Conservation (phyloP, 148 eudicot genomes). For the Gaultheria prostrata region DNA sequence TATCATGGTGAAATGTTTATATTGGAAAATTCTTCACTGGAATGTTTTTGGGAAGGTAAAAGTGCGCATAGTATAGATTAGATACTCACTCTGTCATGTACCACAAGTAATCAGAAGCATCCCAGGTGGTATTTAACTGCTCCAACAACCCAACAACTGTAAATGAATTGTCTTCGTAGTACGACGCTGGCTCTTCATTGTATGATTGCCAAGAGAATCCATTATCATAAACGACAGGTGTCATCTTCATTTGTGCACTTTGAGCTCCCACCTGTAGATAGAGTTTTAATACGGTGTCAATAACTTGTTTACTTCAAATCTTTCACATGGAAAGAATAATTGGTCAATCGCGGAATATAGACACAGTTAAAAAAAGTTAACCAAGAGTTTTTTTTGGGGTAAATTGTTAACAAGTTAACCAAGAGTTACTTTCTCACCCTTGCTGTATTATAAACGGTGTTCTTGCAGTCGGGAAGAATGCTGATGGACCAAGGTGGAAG, state of each 20-base stretch:
- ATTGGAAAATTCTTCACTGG: neutral
- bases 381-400: too few species aligned
- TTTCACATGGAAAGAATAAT: neutral
- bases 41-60: neutral
- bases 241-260: constrained; percentile 58
- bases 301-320: neutral
- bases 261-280: constrained; percentile 51
- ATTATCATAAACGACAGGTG: constrained; percentile 33
- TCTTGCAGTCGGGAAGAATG: constrained; percentile 89
- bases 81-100: constrained; percentile 79
- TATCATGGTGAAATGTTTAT: neutral
- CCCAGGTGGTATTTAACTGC: constrained; percentile 77
- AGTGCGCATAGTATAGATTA: neutral
- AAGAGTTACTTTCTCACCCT: constrained; percentile 39
- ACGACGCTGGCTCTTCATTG: constrained; percentile 57
- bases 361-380: neutral
- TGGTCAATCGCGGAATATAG: neutral
- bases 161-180: constrained; percentile 48
- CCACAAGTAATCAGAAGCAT: constrained; percentile 79
- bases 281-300: neutral
- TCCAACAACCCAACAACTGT: constrained; percentile 58
- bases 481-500: constrained; percentile 89
- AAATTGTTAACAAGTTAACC: too few species aligned
- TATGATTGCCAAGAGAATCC: constrained; percentile 57
- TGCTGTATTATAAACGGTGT: constrained; percentile 74